Evolutionary conservation across 208 protist species (phyloP), one percentile per base, ranked within the genome.

Genomic region (Plasmodiophora brassicae): DNA sequence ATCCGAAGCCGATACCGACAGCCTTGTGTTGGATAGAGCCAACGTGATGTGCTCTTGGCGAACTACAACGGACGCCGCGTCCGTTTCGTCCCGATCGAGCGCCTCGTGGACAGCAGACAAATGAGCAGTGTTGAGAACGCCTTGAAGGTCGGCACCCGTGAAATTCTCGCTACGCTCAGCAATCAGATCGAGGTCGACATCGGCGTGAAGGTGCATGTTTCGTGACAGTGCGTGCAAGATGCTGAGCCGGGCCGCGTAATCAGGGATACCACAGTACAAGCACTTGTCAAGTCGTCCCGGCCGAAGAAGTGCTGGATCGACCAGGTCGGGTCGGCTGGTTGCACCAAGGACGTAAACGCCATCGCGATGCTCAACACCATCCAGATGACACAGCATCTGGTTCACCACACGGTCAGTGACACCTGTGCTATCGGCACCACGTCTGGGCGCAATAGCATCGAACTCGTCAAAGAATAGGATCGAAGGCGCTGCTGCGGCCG

Each of bases 401-500:
- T 91, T 93, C 0, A 96, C 94, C 0, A 96, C 92, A 36, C 94
- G 54, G 71, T 95, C 94, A 91, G 93, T 94, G 0, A 95, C 93
- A 46, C 87, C 87, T 10, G 87, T 89, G 32, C 28, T 86, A 45
- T 89, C 87, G 38, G 60, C 87, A 41, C 87, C 87, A 43, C 87
- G 87, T 46, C 41, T 38, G 41, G 87, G 87, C 22, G 35, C 54
- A 45, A 89, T 89, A 10, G 87, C 54, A 32, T 89, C 87, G 83
- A 88, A 89, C 86, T 96, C 94, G 90, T 96, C 94, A 65, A 96
- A 95, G 89, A 96, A 95, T 22, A 96, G 91, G 38, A 96, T 91
- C 57, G 93, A 95, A 45, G 93, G 94, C 10, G 86, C 88, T 0
- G 93, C 92, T 43, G 60, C 87, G 14, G 14, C 87, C 5, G 87